Conservation (phyloP, 2,329 filamentous ascomycete genomes). For the Aspergillus tamarii region DNA sequence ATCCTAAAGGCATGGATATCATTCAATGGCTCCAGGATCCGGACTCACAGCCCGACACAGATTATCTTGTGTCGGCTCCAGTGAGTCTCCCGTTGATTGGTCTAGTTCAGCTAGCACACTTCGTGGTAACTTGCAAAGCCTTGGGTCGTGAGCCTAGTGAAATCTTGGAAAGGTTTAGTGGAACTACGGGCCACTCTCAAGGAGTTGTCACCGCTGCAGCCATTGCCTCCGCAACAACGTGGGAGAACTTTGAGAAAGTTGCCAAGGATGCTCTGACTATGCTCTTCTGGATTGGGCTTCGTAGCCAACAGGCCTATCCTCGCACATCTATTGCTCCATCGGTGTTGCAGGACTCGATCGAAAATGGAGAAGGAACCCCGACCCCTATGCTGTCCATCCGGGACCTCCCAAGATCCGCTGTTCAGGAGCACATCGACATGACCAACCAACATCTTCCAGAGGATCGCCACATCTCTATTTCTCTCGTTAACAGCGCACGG, state of each 20-base stretch:
- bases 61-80: constrained; percentile 91
- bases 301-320: constrained; percentile 96
- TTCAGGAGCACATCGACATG: constrained; percentile 94
- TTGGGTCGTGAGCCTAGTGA: constrained; percentile 88
- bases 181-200: constrained; percentile 94
- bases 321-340: constrained; percentile 89
- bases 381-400: constrained; percentile 98
- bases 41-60: constrained; percentile 87
- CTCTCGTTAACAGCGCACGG: constrained; percentile 92
- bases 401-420: constrained; percentile 81
- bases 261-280: constrained; percentile 82
- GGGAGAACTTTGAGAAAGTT: constrained; percentile 86
- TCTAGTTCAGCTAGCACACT: constrained; percentile 93
- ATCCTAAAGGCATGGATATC: constrained; percentile 94
- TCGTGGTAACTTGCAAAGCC: constrained; percentile 89
- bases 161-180: constrained; percentile 79
- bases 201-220: constrained; percentile 92
- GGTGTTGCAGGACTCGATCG: constrained; percentile 88
- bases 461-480: constrained; percentile 92
- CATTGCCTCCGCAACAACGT: constrained; percentile 86
- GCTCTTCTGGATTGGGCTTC: constrained; percentile 97
- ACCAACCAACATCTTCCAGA: constrained; percentile 95
- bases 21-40: constrained; percentile 89
- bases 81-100: constrained; percentile 97
- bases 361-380: constrained; percentile 91